Conservation (phyloP, 2,329 filamentous ascomycete species). For the Arthrobotrys musiformis region DNA sequence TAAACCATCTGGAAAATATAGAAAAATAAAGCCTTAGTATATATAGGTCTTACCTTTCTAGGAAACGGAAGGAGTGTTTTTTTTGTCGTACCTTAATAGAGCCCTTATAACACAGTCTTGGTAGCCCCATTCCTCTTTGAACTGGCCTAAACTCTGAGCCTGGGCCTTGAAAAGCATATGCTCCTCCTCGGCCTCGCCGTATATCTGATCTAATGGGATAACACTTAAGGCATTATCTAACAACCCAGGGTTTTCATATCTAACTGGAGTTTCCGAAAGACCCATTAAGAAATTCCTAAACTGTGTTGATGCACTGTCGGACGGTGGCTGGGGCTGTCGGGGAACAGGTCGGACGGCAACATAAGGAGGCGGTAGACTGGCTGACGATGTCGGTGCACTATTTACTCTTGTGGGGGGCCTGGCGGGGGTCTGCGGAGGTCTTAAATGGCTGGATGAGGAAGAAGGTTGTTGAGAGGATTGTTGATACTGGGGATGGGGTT, state of each 20-base stretch:
- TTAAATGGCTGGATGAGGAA: slow-evolving; percentile 62
- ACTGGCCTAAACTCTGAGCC: slow-evolving; percentile 85
- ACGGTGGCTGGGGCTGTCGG: slow-evolving; percentile 78
- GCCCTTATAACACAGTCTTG: slow-evolving; percentile 95
- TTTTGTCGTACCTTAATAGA: slow-evolving; percentile 74
- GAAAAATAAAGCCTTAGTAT: slow-evolving; percentile 21
- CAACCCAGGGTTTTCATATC: slow-evolving; percentile 95
- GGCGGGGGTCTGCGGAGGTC: slow-evolving; percentile 45
- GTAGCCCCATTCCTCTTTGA: slow-evolving; percentile 91
- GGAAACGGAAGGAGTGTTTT: background rate
- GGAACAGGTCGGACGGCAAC: slow-evolving; percentile 65
- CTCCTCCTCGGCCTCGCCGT: slow-evolving; percentile 93
- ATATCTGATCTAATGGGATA: slow-evolving; percentile 89
- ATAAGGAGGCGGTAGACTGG: slow-evolving; percentile 69
- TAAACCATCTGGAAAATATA: slow-evolving; percentile 85
- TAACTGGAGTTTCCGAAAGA: slow-evolving; percentile 85
- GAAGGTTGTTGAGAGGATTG: slow-evolving; percentile 41
- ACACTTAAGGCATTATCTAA: slow-evolving; percentile 89
- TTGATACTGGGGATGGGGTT: slow-evolving; percentile 16
- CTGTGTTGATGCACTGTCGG: slow-evolving; percentile 76
- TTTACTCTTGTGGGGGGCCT: slow-evolving; percentile 61
- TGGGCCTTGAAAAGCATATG: slow-evolving; percentile 86
- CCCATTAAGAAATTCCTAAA: slow-evolving; percentile 85
- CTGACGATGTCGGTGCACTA: slow-evolving; percentile 45
- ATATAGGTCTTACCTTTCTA: slow-evolving; percentile 13